Evolutionary conservation across 805 yeast genomes (phyloP).

Genomic region (Wickerhamiella azymoides): DNA sequence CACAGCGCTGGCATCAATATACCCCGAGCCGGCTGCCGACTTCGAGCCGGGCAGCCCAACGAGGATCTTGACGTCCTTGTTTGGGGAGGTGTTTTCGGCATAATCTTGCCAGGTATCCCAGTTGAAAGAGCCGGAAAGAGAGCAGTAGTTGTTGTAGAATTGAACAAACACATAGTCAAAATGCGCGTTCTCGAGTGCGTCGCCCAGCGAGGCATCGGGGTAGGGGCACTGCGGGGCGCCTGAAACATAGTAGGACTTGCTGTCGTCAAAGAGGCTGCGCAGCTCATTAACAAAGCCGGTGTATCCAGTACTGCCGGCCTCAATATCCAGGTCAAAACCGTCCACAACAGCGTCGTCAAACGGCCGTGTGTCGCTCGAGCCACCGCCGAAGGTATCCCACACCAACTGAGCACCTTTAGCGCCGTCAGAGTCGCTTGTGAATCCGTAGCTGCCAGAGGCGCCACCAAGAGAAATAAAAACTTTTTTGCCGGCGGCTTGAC

Average conservation of each 20-base stretch:
- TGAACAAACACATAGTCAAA: slow-evolving; percentile 77
- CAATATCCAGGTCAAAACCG: slow-evolving; percentile 72
- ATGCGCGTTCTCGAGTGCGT: slow-evolving; percentile 48
- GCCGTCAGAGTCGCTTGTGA: slow-evolving; percentile 39
- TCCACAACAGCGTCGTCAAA: slow-evolving; percentile 68
- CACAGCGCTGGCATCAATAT: slow-evolving; percentile 22
- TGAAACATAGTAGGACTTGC: slow-evolving; percentile 56
- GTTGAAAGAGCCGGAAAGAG: slow-evolving; percentile 35
- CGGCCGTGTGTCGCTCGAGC: slow-evolving; percentile 31
- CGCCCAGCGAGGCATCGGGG: slow-evolving; percentile 62
- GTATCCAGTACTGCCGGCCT: slow-evolving; percentile 52
- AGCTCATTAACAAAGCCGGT: slow-evolving; percentile 42
- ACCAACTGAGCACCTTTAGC: slow-evolving; percentile 39
- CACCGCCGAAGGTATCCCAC: slow-evolving; percentile 44
- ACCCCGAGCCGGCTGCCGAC: slow-evolving; percentile 43
- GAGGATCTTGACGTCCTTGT: slow-evolving; percentile 52
- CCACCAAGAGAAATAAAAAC: slow-evolving; percentile 72
- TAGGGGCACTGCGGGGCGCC: slow-evolving; percentile 91
- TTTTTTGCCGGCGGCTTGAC: slow-evolving; percentile 69
- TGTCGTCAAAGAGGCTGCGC: slow-evolving; percentile 31
- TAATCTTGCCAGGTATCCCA: slow-evolving; percentile 60
- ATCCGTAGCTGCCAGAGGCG: slow-evolving; percentile 45
- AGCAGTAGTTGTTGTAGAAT: slow-evolving; percentile 78
- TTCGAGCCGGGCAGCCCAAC: slow-evolving; percentile 62
- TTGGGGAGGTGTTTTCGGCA: slow-evolving; percentile 47